Conservation (phyloP, 2,329 filamentous ascomycete species). For the Cladophialophora immunda region DNA sequence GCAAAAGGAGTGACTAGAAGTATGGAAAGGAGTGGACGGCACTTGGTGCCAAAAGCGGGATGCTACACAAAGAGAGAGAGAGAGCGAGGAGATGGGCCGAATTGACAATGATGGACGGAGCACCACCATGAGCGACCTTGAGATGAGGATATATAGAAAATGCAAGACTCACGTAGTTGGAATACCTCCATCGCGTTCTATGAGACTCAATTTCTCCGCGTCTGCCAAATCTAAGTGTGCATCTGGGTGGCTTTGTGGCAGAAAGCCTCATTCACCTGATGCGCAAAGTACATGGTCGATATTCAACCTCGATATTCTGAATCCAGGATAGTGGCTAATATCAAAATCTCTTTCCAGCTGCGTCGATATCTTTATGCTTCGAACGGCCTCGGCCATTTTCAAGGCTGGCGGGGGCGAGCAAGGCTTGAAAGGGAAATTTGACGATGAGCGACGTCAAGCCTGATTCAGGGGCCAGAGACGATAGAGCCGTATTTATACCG, state of each 20-base stretch:
- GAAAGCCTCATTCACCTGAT: slow-evolving; percentile 1
- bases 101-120: slow-evolving; percentile 1
- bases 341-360: neutral
- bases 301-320: slow-evolving; percentile 9
- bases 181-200: neutral
- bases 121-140: neutral
- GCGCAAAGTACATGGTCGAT: neutral
- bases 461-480: neutral
- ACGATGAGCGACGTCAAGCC: neutral
- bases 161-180: neutral
- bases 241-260: slow-evolving; percentile 2
- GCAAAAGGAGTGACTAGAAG: slow-evolving; percentile 18
- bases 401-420: neutral
- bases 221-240: neutral
- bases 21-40: slow-evolving; percentile 15
- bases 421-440: slow-evolving; percentile 15
- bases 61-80: neutral
- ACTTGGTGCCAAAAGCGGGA: slow-evolving; percentile 11
- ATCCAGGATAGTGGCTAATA: neutral
- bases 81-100: no score
- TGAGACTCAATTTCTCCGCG: neutral
- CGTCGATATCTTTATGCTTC: neutral
- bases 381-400: neutral
- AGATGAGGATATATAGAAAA: neutral
- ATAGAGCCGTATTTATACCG: neutral